Base-by-base conservation (phyloP, 192 early-diverging fungal genomes). In the Backusella morwellensis region DNA sequence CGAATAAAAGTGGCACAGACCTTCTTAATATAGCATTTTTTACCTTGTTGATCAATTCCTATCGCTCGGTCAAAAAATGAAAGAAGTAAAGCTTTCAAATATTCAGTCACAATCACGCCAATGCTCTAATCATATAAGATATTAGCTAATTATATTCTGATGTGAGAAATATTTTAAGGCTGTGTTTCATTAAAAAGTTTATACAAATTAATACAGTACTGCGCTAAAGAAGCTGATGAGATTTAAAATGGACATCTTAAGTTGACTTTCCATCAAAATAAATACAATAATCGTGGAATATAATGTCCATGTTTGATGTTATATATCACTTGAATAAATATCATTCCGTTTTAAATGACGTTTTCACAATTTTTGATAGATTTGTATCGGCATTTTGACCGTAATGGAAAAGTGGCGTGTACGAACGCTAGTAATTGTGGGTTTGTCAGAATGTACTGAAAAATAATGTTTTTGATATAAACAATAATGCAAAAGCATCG, bases 21-120 rank as follows among this genome's bases (percentile, higher is more conserved):
- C 15, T 23, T 63, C 56, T 63, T 63, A 63, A 63, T 29, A 29
- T 63, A 29, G 56, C 56, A 63, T 12, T 63, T 63, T 63, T 63
- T 63, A 63, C 56, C 56, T 29, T 63, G 23, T 63, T 63, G 56
- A 63, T 29, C 9, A 63, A 63, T 26, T 63, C 56, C 56, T 63
- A 63, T 63, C 56, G 26, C 56, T 63, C 56, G 56, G 56, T 63
- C 56, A 63, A 63, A 63, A 63, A 63, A 63, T 29, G 12, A 63
- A 14, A 26, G 6, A 59, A 23, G 6, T 23, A 59, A n/a, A n/a
- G 2, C 23, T 12, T 23, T 14, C n/a, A 23, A 32, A 29, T 29
- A 63, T 26, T 63, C 7, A 40, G 21, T 75, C 56, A 63, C 56
- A 29, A 63, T 63, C 56, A 29, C 56, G 56, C 23, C 21, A 63